Evolutionary conservation across 352 stramenopile genomes (phyloP).

Genomic region (Phytophthora sojae): DNA sequence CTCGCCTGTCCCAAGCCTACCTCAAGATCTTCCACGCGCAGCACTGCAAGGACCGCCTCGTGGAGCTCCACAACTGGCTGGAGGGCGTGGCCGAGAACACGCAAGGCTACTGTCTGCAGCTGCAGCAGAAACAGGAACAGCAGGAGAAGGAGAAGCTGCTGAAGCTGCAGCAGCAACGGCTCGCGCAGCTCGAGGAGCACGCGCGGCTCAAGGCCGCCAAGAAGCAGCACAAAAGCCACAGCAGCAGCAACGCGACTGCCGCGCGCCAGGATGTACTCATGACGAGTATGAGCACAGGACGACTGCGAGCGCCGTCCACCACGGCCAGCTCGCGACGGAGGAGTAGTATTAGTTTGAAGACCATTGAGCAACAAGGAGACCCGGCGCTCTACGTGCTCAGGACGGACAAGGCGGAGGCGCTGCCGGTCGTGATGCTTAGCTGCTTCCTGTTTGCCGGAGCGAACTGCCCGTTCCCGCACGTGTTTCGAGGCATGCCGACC

Average conservation of each 20-base stretch:
- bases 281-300: constrained; percentile 24
- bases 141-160: constrained; percentile 26
- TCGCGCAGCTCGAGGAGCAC: constrained; percentile 29
- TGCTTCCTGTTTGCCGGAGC: constrained; percentile 79
- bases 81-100: constrained; percentile 73
- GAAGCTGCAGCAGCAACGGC: constrained; percentile 33
- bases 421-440: constrained; percentile 65
- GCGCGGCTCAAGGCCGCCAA: constrained; percentile 17
- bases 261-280: background rate
- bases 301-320: constrained; percentile 9
- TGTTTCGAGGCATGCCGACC: constrained; percentile 68
- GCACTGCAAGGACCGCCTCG: constrained; percentile 78
- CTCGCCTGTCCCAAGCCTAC: constrained; percentile 75
- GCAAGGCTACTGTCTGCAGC: constrained; percentile 58
- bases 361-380: constrained; percentile 29
- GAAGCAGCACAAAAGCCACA: constrained; percentile 31
- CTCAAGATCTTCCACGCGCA: constrained; percentile 85
- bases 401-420: constrained; percentile 44
- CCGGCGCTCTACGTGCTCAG: constrained; percentile 32
- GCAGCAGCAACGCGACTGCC: constrained; percentile 16
- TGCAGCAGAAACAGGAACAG: constrained; percentile 40
- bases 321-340: constrained; percentile 14
- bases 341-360: constrained; percentile 29
- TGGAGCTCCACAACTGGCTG: constrained; percentile 79
- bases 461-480: constrained; percentile 77